phyloP scores from a whole-genome alignment of 176 grass and related monocot species.

The Oropetium thomaeum region DNA sequence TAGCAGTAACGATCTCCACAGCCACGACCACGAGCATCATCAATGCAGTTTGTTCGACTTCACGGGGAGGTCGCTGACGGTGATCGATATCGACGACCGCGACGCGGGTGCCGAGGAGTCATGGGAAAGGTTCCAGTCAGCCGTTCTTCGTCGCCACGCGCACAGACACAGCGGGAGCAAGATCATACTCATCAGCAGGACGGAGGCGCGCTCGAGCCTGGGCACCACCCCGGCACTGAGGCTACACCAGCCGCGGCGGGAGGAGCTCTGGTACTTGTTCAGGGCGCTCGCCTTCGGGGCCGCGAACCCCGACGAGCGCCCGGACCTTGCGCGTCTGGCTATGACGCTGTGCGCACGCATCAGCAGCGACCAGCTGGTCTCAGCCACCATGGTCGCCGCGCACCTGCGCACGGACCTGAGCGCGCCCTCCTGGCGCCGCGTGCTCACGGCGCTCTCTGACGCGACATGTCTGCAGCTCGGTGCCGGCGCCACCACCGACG shows the following conservation, averaged over 20 bases:
- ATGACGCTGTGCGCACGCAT: background rate
- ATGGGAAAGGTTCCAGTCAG: background rate
- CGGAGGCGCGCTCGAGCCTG: background rate
- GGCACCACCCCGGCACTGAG: background rate
- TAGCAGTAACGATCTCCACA: too few species aligned
- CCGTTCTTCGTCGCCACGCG: background rate
- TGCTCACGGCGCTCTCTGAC: background rate
- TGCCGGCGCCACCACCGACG: too few species aligned
- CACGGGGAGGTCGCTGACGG: background rate
- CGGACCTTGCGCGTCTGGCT: background rate
- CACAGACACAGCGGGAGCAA: background rate
- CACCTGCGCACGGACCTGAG: background rate
- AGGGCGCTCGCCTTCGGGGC: background rate
- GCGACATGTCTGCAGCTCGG: background rate
- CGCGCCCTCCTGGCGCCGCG: background rate
- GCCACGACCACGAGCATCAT: too few species aligned
- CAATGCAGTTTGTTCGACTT: too few species aligned
- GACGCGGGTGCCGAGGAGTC: background rate
- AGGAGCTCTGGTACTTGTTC: slow-evolving; percentile 16
- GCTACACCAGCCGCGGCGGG: background rate
- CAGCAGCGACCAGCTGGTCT: too few species aligned
- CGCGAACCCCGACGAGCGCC: background rate
- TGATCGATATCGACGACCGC: background rate
- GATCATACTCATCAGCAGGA: background rate
- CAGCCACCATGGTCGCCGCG: background rate